Evolutionary conservation across 2,329 filamentous ascomycete genomes (phyloP).

Genomic region (Nemania abortiva): DNA sequence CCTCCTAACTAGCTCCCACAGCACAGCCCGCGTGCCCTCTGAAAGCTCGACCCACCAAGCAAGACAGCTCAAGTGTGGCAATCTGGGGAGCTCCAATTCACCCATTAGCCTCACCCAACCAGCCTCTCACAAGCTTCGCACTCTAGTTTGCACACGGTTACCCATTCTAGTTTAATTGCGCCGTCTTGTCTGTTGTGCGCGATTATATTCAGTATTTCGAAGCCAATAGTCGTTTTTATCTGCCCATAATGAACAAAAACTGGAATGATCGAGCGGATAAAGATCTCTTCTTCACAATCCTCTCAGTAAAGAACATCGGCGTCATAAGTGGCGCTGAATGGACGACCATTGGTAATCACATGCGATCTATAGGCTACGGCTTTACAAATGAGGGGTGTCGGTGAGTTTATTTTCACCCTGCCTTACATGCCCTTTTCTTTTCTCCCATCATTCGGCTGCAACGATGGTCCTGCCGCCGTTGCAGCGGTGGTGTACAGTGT

Average conservation of each 20-base stretch:
- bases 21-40: constrained; percentile 5
- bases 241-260: constrained; percentile 66
- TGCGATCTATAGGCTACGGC: constrained; percentile 70
- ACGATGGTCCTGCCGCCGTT: background rate
- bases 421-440: constrained; percentile 16
- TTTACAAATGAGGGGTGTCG: constrained; percentile 75
- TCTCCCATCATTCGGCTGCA: background rate
- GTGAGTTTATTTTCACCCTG: constrained; percentile 57
- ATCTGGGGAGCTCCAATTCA: constrained; percentile 44
- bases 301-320: constrained; percentile 72
- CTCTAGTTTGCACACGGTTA: constrained; percentile 46
- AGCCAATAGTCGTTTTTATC: constrained; percentile 34
- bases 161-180: constrained; percentile 29
- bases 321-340: constrained; percentile 73
- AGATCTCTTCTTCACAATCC: constrained; percentile 72
- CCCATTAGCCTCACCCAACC: constrained; percentile 44
- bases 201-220: constrained; percentile 36
- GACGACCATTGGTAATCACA: constrained; percentile 71
- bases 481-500: constrained; percentile 2
- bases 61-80: constrained; percentile 41
- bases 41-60: constrained; percentile 39
- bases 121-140: constrained; percentile 50
- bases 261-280: constrained; percentile 73
- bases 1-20: constrained; percentile 1
- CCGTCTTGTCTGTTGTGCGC: constrained; percentile 22